Evolutionary conservation across 805 yeast species (phyloP), one percentile per base, ranked within the genome.

Genomic region (Henningerozyma blattae): DNA sequence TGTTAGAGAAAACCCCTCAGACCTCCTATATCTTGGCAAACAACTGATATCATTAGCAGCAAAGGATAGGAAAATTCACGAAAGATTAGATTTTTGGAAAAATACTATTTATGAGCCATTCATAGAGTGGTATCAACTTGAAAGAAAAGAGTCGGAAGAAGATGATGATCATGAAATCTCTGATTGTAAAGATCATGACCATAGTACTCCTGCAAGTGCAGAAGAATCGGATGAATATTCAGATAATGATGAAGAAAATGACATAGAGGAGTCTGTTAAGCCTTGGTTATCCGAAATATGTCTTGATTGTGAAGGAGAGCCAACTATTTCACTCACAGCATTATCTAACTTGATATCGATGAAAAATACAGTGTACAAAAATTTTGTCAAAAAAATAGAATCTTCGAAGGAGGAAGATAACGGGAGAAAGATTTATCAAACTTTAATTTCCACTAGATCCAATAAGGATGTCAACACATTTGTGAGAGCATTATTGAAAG

Each of bases 21-120:
- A 80, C 43, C 50, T 66, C 2, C 68, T 80, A 10, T 64, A 73
- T 34, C 49, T 83, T n/a, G 74, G 77, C 1, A 59, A 36, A 13
- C 46, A 46, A 13, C 16, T 53, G 5, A 30, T 42, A 15, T 32
- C 38, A 5, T 18, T 48, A 4, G 31, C 36, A 2, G 37, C 40
- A 18, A 36, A 37, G 18, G 33, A 44, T 24, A 36, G 39, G 12
- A 31, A 27, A n/a, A 33, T 38, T 16, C 35, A 36, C 4, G 34
- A 36, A 10, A 42, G 51, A 22, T 30, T 34, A 2, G 40, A 41
- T 28, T 51, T 55, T 54, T 52, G 57, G 57, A 38, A 35, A 3
- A 34, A 37, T 5, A 29, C 22, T 5, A 53, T 53, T 5, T 37
- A 36, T 28, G 33, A 32, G 5, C 15, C 36, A n/a, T 48, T 41